A percentile compares a stretch with the other conserved stretches of the same genome.
Evolutionary conservation across 2,329 filamentous ascomycete genomes (phyloP).

Genomic region (Escovopsis sp.): DNA sequence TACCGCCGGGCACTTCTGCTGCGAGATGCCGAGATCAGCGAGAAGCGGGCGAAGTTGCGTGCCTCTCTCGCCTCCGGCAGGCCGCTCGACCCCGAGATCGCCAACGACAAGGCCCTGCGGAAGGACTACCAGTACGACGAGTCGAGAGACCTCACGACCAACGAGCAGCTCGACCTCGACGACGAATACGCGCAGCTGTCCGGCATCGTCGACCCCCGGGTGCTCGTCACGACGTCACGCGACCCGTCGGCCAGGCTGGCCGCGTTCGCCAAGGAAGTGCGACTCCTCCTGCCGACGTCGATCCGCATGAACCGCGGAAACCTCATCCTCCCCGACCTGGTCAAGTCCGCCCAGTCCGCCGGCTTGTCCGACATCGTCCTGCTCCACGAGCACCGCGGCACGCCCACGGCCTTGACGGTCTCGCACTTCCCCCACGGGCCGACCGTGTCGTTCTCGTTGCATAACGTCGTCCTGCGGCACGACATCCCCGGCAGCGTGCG

Average conservation of each 20-base stretch:
- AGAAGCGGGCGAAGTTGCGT: slow-evolving; percentile 78
- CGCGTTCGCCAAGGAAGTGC: slow-evolving; percentile 88
- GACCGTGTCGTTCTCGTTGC: slow-evolving; percentile 64
- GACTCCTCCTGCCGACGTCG: slow-evolving; percentile 67
- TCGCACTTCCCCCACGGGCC: slow-evolving; percentile 82
- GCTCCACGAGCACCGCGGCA: slow-evolving; percentile 84
- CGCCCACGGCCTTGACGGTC: slow-evolving; percentile 76
- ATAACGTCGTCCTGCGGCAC: slow-evolving; percentile 83
- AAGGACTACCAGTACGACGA: slow-evolving; percentile 93
- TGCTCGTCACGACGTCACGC: slow-evolving; percentile 81
- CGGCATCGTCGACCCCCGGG: slow-evolving; percentile 78
- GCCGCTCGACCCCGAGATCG: slow-evolving; percentile 65
- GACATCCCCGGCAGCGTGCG: slow-evolving; percentile 81
- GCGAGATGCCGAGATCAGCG: slow-evolving; percentile 80
- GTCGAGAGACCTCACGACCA: slow-evolving; percentile 51
- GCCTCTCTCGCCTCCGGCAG: slow-evolving; percentile 80
- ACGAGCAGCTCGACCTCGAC: slow-evolving; percentile 62
- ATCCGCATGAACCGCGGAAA: slow-evolving; percentile 89
- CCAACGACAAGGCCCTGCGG: slow-evolving; percentile 70
- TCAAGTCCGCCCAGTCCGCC: slow-evolving; percentile 64
- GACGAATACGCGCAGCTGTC: slow-evolving; percentile 85
- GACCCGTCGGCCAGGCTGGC: slow-evolving; percentile 71
- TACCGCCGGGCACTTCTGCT: slow-evolving; percentile 79
- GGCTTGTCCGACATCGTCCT: slow-evolving; percentile 75
- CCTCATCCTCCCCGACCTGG: slow-evolving; percentile 71